A percentile compares a stretch with the other conserved stretches of the same genome.
These are phyloP conservation scores for Arabidopsis thaliana DNA, from an alignment of 345 rosid genomes.

Conservation along the genomic window TAIR10.1 NC_003071.7:18287501-18288000, in stretches of 20 bases:
- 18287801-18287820: constrained; percentile 86
- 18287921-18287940: constrained; percentile 67
- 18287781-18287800: constrained; percentile 60
- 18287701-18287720: constrained; percentile 69
- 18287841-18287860: constrained; percentile 55
- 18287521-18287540: constrained; percentile 82
- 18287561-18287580: constrained; percentile 67
- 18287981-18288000: constrained; percentile 49
- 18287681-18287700: constrained; percentile 59
- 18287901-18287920: constrained; percentile 72
- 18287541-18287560: constrained; percentile 51
- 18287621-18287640: constrained; percentile 77
- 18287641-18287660: constrained; percentile 84
- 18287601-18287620: constrained; percentile 71
- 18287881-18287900: constrained; percentile 81
- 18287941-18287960: constrained; percentile 73
- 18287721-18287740: constrained; percentile 96
- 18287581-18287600: constrained; percentile 62
- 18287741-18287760: constrained; percentile 79
- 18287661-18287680: constrained; percentile 77
- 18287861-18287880: constrained; percentile 69
- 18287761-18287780: constrained; percentile 75
- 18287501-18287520: constrained; percentile 74
- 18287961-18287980: constrained; percentile 58
- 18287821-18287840: constrained; percentile 66